Evolutionary conservation across 176 grass and related monocot genomes (phyloP), one percentile per base, ranked within the genome.

Genomic region (Zoysia pacifica): DNA sequence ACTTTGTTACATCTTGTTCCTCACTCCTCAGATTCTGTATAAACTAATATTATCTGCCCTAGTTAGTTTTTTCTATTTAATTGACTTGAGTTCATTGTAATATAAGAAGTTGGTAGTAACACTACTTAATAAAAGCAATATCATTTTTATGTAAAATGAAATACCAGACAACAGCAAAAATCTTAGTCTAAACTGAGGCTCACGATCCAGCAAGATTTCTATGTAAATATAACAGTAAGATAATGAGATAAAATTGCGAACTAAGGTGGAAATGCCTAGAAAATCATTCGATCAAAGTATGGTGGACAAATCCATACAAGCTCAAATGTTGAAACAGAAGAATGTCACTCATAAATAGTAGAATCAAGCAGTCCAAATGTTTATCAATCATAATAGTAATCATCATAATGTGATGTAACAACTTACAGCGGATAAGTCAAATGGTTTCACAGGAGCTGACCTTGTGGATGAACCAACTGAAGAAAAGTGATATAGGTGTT

Each of bases 241-340:
- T 54, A 53, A 67, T 43, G 9, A 42, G 36, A 69, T 5, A 72
- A 62, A 5, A 63, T 16, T 52, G 50, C 15, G 6, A 18, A 43
- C 3, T 51, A 36, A 56, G 3, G 14, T 1, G 3, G 48, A 44
- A 78, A n/a, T 78, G 54, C 12, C 12, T 41, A 77, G 2, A 35
- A 9, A 62, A 43, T 28, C 0, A 11, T 62, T 9, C 47, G 13
- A 77, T 9, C 28, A 20, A 51, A 62, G 9, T 67, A 3, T 37
- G 47, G 19, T 3, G 39, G 39, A 35, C 39, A 76, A 66, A 66
- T 73, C 16, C 40, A 85, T 79, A 37, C 14, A 9, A 73, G 51
- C 9, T 46, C 52, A 39, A 9, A 72, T 37, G 19, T 71, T 9
- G 3, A 54, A 78, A 72, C 47, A 14, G n/a, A 79, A 72, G 73